Conservation (phyloP, 2,329 filamentous ascomycete species). For the Onygenales sp. region DNA sequence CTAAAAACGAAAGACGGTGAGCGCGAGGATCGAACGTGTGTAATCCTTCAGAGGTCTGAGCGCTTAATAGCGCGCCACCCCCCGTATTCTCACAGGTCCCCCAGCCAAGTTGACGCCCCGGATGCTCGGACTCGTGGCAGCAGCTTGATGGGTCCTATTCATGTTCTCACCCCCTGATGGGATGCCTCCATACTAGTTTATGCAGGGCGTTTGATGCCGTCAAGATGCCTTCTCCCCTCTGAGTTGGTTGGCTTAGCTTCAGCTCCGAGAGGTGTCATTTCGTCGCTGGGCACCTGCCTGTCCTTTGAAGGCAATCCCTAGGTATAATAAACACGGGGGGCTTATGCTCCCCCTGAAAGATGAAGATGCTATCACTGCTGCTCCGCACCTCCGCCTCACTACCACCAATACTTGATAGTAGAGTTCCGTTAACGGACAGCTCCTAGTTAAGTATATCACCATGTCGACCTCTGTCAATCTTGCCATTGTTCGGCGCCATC, state of each 20-base stretch:
- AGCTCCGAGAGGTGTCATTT: neutral
- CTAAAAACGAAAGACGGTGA: no score
- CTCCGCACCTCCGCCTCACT: neutral
- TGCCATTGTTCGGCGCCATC: neutral
- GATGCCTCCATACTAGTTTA: neutral
- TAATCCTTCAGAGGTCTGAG: no score
- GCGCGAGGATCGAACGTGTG: no score
- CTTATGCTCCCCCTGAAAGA: neutral
- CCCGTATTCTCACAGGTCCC: no score
- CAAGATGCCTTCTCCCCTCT: neutral
- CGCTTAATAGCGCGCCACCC: no score
- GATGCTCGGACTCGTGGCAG: no score
- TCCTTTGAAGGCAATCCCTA: neutral
- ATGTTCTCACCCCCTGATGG: neutral
- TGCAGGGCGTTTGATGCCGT: neutral
- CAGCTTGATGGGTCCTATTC: neutral
- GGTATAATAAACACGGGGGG: neutral
- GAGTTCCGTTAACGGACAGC: neutral
- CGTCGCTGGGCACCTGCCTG: neutral
- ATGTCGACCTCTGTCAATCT: neutral
- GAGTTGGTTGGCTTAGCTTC: neutral
- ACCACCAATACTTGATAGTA: neutral
- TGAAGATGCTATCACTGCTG: neutral
- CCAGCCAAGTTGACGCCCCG: no score
- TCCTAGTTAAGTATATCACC: neutral